These are phyloP conservation scores for Warburgia ugandensis DNA, from an alignment of 164 flowering plant species.

Conservation along the genomic window DNA sequence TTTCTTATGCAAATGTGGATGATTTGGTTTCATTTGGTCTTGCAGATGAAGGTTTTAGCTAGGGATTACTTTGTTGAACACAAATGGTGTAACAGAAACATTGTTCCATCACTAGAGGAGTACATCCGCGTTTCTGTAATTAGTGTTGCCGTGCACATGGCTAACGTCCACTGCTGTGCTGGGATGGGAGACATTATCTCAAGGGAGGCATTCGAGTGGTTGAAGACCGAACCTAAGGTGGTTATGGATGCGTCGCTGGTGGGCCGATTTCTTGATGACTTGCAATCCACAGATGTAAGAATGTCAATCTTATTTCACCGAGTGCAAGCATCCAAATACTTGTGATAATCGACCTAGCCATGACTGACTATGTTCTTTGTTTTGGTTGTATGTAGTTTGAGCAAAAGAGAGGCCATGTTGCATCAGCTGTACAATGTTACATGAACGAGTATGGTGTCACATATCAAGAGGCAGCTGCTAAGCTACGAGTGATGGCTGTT, in stretches of 20 bases:
- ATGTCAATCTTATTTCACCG: not conserved
- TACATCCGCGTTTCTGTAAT: conserved; percentile 10
- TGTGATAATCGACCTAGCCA: not conserved
- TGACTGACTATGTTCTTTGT: no score
- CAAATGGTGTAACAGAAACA: conserved; percentile 17
- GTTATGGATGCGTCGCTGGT: not conserved
- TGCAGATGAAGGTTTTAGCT: not conserved
- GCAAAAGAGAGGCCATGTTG: conserved; percentile 7
- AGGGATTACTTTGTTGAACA: conserved; percentile 21
- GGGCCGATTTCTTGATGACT: not conserved
- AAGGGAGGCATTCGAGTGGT: not conserved
- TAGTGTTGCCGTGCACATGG: no score
- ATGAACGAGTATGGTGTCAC: conserved; percentile 2
- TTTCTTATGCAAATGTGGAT: no score
- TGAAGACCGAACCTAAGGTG: not conserved
- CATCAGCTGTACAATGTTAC: conserved; percentile 2
- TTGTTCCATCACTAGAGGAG: conserved; percentile 25
- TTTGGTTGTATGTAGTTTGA: not conserved
- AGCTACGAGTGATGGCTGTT: not conserved
- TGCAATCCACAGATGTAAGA: conserved; percentile 1
- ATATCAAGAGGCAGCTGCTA: conserved; percentile 2
- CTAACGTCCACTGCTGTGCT: not conserved
- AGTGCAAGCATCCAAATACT: not conserved
- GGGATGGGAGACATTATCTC: not conserved
- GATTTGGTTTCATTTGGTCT: no score